These are phyloP conservation scores for Aspergillus mulundensis DNA, from an alignment of 495 filamentous ascomycete species.

Conservation along the genomic window DNA sequence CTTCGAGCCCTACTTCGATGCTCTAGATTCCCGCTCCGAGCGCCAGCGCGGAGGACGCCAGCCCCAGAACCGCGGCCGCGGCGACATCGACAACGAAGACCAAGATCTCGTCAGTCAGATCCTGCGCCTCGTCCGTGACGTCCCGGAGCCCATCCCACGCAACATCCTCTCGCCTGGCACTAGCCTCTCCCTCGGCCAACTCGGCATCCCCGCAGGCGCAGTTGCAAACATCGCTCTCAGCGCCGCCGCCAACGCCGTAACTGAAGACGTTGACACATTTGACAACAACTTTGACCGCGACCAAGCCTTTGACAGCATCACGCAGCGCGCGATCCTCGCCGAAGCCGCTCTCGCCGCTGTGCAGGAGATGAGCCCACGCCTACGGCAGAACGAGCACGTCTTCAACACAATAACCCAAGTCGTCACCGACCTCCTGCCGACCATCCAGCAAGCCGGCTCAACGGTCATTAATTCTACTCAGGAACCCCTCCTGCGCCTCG, in stretches of 20 bases:
- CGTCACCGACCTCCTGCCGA: background rate
- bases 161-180: background rate
- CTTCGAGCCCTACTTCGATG: background rate
- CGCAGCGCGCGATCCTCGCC: background rate
- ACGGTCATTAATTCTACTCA: background rate
- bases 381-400: background rate
- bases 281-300: background rate
- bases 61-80: background rate
- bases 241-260: background rate
- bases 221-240: background rate
- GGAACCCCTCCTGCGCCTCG: background rate
- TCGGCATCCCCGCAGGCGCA: background rate
- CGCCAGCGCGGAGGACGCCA: background rate
- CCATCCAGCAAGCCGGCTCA: background rate
- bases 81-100: background rate
- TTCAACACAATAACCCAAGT: background rate
- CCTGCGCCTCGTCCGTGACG: background rate
- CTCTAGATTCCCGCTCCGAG: background rate
- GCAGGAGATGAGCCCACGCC: background rate
- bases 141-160: background rate
- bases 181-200: background rate
- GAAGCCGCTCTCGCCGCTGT: background rate
- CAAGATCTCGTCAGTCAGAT: background rate
- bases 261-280: background rate
- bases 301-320: background rate